Evolutionary conservation across 169 alveolate species (phyloP), one percentile per base, ranked within the genome.

Genomic region (Eimeria maxima): DNA sequence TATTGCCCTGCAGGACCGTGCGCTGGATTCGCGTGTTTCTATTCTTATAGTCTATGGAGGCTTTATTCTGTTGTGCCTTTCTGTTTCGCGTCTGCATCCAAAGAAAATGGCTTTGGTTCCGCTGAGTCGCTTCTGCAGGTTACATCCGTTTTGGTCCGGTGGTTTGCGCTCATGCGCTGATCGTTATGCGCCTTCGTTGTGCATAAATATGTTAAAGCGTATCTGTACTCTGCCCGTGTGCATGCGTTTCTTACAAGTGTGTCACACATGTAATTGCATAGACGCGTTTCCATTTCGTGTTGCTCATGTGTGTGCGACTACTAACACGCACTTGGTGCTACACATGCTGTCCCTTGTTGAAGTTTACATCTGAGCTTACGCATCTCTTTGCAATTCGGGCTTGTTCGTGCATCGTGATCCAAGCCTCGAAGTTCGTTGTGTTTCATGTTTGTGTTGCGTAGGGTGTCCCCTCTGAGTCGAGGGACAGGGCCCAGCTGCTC

Each of bases 401-500:
- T 60, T 18, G 20, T 60, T 4, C n/a, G 4, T 60, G 20, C n/a
- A 60, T 8, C 20, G 69, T 60, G 27, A 20, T 24, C n/a, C 27
- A 18, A 14, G 5, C 69, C 5, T 11, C n/a, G 20, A 60, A 60
- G 69, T 60, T 60, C n/a, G 27, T 4, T 2, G 11, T 60, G 11
- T 18, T 60, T 20, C n/a, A 14, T 8, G 20, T 18, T 60, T 60
- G 20, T 60, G 27, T 60, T 60, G 69, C n/a, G 11, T 60, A 93
- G 90, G 97, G 97, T 22, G 97, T 95, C 67, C 97, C 97, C 18
- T 22, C 74, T 76, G 97, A 95, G 73, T 74, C 88, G 29, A 20
- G 76, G 1, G 95, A 89, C 80, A 90, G 95, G 38, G 98, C 99
- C 95, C 99, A 99, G 95, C 98, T 99, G 95, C 97, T 99, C 95